phyloP scores from a whole-genome alignment of 352 stramenopile genomes.

The Globisporangium cederbergense region DNA sequence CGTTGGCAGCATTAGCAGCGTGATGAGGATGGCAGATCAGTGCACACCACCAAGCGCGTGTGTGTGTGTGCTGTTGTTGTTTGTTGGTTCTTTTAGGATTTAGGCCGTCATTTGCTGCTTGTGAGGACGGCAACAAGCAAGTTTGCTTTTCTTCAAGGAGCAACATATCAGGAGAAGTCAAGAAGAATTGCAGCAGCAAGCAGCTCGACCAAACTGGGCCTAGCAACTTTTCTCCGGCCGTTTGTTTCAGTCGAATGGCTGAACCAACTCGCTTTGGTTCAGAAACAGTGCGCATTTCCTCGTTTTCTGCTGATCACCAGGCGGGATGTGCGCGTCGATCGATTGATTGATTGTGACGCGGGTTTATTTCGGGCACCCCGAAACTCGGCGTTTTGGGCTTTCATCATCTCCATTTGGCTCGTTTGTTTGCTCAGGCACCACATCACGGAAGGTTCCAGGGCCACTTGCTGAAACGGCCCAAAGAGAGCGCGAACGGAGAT shows the following conservation, averaged over 20 bases:
- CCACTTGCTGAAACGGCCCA: background rate
- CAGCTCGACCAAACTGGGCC: background rate
- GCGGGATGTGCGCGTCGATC: constrained; percentile 2
- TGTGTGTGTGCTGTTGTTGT: no score
- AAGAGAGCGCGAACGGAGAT: constrained; percentile 1
- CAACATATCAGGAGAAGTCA: background rate
- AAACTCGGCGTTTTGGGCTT: constrained; percentile 8
- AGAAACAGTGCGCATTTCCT: background rate
- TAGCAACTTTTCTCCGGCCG: background rate
- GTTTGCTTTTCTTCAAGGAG: no score
- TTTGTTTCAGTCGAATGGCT: constrained; percentile 4
- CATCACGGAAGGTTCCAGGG: background rate
- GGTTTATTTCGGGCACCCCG: constrained; percentile 14
- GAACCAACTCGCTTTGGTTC: background rate
- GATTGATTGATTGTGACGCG: background rate
- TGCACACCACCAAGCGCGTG: no score
- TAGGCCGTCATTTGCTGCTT: no score
- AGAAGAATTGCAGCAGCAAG: background rate
- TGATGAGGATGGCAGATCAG: no score
- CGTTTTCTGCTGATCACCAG: background rate
- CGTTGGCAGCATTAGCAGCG: no score
- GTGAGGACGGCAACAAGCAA: no score
- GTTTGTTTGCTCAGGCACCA: background rate
- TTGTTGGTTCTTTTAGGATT: no score
- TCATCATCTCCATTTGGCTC: constrained; percentile 5